Base-by-base conservation (phyloP, 179 eudicot species). In the Silene noctiflora region DNA sequence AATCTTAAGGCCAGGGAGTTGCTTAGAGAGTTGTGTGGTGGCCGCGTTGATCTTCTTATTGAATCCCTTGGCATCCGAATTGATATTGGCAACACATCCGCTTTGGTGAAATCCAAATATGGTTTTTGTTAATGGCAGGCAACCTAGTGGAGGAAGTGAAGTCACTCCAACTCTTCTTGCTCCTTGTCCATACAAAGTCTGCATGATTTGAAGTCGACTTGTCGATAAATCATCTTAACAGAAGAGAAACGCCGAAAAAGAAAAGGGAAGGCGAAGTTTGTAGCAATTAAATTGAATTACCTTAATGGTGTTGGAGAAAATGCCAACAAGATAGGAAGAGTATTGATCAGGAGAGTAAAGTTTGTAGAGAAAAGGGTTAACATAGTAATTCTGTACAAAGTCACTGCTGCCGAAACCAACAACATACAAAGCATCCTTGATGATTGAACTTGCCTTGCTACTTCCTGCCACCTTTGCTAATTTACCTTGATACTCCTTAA, bases 81-180 rank as follows among this genome's bases (percentile, higher is more conserved):
- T 96, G 78, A 96, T 64, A 48, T 81, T 80, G 0, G 91, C 66
- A 24, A 93, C 96, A 25, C 99, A 96, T 0, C 97, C 96, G 12
- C 69, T 58, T 64, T 89, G 76, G 11, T 82, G 88, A 76, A 51
- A 84, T 6, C 98, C 96, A 72, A 93, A 96, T 27, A 96, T 70
- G 2, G 97, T 93, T 24, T 76, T 85, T n/a, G 90, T 75, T 4
- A 88, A 88, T 5, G 99, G 99, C 24, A 93, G 80, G 70, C 99
- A 96, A 8, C 99, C 99, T 67, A 87, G 21, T 72, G 99, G 99
- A 9, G 99, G 97, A 22, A 91, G 94, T 64, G 98, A 88, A 78
- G 99, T 96, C 81, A 80, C 99, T 16, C 99, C 99, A 4, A 96
- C 88, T 72, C 85, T 90, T 75, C 98, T 86, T 6, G 98, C 99